A percentile compares a stretch with the other conserved stretches of the same genome.
Conservation (phyloP, 2,329 filamentous ascomycete genomes). For the Colletotrichum sansevieriae region DNA sequence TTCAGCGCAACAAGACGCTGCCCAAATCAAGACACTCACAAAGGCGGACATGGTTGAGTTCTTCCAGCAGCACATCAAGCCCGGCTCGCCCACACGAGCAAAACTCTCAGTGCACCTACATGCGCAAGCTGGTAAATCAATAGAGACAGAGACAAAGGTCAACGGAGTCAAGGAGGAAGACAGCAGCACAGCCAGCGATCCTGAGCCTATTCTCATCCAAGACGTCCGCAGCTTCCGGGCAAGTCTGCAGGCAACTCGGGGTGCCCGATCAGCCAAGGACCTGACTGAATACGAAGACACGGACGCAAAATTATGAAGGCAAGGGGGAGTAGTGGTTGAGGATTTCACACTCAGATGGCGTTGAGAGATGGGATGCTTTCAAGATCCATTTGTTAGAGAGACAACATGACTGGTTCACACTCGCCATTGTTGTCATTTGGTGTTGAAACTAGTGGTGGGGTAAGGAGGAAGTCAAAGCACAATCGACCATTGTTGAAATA, state of each 20-base stretch:
- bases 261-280: conserved; percentile 79
- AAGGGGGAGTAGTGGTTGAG: background rate
- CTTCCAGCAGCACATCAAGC: conserved; percentile 81
- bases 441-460: background rate
- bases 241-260: conserved; percentile 77
- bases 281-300: conserved; percentile 88
- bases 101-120: conserved; percentile 88
- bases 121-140: conserved; percentile 73
- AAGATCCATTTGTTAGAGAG: conserved; percentile 31
- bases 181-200: conserved; percentile 49
- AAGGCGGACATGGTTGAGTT: conserved; percentile 86
- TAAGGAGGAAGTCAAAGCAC: conserved; percentile 3
- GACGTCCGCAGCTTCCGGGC: conserved; percentile 88
- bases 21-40: conserved; percentile 77
- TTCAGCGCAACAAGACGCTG: conserved; percentile 80
- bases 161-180: conserved; percentile 50
- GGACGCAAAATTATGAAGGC: conserved; percentile 79
- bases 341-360: conserved; percentile 16
- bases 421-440: conserved; percentile 5
- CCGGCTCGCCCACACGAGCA: conserved; percentile 78
- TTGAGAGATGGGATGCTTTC: conserved; percentile 30
- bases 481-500: conserved; percentile 7
- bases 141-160: conserved; percentile 56
- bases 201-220: conserved; percentile 71
- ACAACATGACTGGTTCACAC: conserved; percentile 21